Evolutionary conservation across 2,329 filamentous ascomycete species (phyloP).

Genomic region (Penicillium aurantiogriseum): DNA sequence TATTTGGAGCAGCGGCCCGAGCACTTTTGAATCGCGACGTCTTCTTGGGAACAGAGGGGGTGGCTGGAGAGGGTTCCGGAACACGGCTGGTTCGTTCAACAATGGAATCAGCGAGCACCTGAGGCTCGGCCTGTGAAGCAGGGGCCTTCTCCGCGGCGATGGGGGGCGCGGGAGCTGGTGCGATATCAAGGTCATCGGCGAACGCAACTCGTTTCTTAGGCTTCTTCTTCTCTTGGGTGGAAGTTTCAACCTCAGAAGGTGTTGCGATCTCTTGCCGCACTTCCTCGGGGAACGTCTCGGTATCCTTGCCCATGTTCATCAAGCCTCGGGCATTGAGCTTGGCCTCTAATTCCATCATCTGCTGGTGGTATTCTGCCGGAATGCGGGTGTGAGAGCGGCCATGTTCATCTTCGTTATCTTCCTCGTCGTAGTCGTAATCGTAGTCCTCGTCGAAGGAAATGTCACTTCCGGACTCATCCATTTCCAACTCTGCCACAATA

Average conservation of each 20-base stretch:
- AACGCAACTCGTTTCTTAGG: slow-evolving; percentile 75
- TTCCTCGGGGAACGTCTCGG: slow-evolving; percentile 34
- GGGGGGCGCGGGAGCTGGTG: slow-evolving; percentile 45
- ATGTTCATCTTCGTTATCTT: slow-evolving; percentile 71
- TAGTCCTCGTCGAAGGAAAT: slow-evolving; percentile 54
- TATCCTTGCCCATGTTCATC: slow-evolving; percentile 57
- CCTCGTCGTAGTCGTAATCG: slow-evolving; percentile 49
- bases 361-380: slow-evolving; percentile 69
- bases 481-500: slow-evolving; percentile 85
- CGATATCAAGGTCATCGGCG: slow-evolving; percentile 70
- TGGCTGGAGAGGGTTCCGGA: slow-evolving; percentile 16
- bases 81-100: slow-evolving; percentile 40
- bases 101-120: slow-evolving; percentile 44
- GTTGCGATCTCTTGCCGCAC: slow-evolving; percentile 32
- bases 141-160: slow-evolving; percentile 28
- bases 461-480: slow-evolving; percentile 65
- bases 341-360: slow-evolving; percentile 83
- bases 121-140: slow-evolving; percentile 30
- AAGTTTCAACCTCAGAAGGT: slow-evolving; percentile 17
- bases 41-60: slow-evolving; percentile 36
- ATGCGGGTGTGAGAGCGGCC: slow-evolving; percentile 69
- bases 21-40: slow-evolving; percentile 47
- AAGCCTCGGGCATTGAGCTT: slow-evolving; percentile 62
- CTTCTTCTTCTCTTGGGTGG: slow-evolving; percentile 28
- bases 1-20: slow-evolving; percentile 22